Evolutionary conservation across 257 asterid genomes (phyloP).

Genomic region (Euphrasia confusa): DNA sequence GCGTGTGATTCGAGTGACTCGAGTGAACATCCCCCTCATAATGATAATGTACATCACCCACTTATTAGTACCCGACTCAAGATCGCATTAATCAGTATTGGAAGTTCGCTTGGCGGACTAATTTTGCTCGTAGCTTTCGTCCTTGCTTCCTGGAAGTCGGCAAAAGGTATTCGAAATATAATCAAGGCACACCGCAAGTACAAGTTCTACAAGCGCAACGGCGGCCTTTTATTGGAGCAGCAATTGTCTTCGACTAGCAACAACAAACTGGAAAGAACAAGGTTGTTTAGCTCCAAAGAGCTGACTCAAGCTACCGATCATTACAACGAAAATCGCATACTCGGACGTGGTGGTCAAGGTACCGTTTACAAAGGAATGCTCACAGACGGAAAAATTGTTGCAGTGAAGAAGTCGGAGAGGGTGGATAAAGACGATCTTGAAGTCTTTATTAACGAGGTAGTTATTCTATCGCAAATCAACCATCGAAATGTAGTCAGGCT

Average conservation of each 20-base stretch:
- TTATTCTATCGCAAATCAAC: constrained; percentile 27
- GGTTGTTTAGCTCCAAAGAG: constrained; percentile 24
- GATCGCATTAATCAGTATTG: neutral
- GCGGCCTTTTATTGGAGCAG: constrained; percentile 35
- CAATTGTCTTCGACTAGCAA: constrained; percentile 24
- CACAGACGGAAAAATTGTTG: constrained; percentile 17
- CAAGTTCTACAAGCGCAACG: constrained; percentile 27
- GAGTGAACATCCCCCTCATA: neutral
- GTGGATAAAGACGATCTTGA: constrained; percentile 10
- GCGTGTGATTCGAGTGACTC: neutral
- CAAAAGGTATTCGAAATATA: constrained; percentile 13
- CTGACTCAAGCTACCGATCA: constrained; percentile 27
- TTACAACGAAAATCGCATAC: constrained; percentile 28
- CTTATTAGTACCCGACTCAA: neutral
- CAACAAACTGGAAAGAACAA: constrained; percentile 25
- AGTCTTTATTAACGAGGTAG: constrained; percentile 26
- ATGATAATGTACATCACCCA: too few relatives aligned
- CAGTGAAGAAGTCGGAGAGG: too few relatives aligned
- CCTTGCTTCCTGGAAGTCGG: constrained; percentile 15
- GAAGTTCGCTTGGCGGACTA: constrained; percentile 13
- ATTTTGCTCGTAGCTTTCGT: constrained; percentile 6
- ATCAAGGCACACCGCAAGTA: constrained; percentile 20
- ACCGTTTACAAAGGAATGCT: constrained; percentile 30
- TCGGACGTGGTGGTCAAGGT: constrained; percentile 30
- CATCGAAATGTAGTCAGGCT: constrained; percentile 31